phyloP scores from a whole-genome alignment of 331 rosid species.

The Quercus lobata region DNA sequence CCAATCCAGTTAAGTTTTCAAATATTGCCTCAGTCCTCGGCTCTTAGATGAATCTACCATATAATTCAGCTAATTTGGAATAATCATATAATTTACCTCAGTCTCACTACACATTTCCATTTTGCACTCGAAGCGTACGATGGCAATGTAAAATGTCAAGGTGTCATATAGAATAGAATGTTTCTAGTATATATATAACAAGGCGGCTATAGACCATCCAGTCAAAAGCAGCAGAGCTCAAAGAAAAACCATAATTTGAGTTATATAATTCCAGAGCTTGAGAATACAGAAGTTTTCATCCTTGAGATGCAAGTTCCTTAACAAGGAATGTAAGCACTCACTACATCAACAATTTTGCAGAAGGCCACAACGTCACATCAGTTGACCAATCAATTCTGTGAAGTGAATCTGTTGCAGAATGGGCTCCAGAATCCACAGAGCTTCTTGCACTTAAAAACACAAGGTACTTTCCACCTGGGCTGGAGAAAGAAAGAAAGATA shows the following conservation, averaged over 20 bases:
- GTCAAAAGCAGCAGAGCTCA: background rate
- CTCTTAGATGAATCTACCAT: background rate
- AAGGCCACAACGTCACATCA: slow-evolving; percentile 35
- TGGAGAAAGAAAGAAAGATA: slow-evolving; percentile 43
- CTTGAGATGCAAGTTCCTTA: background rate
- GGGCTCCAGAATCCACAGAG: slow-evolving; percentile 93
- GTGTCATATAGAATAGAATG: background rate
- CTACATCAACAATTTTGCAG: slow-evolving; percentile 65
- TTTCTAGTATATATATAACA: background rate
- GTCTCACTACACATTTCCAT: background rate
- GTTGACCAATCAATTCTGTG: slow-evolving; percentile 84
- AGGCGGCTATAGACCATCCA: background rate
- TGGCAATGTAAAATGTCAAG: background rate
- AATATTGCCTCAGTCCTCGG: background rate
- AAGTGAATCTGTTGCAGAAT: slow-evolving; percentile 81
- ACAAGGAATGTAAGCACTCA: slow-evolving; percentile 24
- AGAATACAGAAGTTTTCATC: background rate
- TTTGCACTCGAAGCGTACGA: background rate
- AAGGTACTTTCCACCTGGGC: slow-evolving; percentile 88
- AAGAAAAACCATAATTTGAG: background rate
- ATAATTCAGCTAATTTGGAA: background rate
- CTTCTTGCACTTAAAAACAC: slow-evolving; percentile 72
- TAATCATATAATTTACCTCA: background rate
- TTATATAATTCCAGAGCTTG: background rate
- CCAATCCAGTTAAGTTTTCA: background rate